phyloP scores from a whole-genome alignment of 768 basidiomycete genomes.

The Collybia sp. region DNA sequence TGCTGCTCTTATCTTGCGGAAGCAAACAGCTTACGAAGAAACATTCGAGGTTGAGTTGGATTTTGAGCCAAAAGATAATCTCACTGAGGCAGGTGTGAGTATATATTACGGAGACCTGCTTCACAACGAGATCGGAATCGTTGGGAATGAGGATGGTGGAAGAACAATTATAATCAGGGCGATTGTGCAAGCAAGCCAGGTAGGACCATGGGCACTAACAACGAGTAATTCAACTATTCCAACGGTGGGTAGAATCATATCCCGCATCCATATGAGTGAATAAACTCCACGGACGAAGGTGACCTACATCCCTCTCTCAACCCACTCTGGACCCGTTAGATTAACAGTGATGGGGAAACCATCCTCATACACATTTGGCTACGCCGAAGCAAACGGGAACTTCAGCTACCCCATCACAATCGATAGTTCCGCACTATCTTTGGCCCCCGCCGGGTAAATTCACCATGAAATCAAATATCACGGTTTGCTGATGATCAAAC shows the following conservation, averaged over 20 bases:
- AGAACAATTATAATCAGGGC: constrained; percentile 23
- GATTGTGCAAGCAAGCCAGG: constrained; percentile 24
- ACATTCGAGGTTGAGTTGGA: constrained; percentile 29
- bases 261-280: neutral
- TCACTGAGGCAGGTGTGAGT: constrained; percentile 32
- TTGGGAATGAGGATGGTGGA: constrained; percentile 16
- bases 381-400: constrained; percentile 23
- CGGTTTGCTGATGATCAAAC: neutral
- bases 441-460: constrained; percentile 27
- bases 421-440: constrained; percentile 26
- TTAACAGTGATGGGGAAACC: constrained; percentile 23
- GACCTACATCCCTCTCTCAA: constrained; percentile 15
- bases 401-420: constrained; percentile 22
- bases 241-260: constrained; percentile 14
- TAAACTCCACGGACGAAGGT: constrained; percentile 7
- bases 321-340: constrained; percentile 18
- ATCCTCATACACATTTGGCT: constrained; percentile 25
- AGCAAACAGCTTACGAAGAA: constrained; percentile 32
- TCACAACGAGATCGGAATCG: constrained; percentile 32
- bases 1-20: constrained; percentile 29
- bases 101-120: constrained; percentile 30
- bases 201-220: constrained; percentile 29
- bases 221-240: constrained; percentile 22
- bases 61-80: constrained; percentile 22
- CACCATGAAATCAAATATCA: neutral